Conservation (phyloP, 768 basidiomycete species). For the Macrolepiota albuminosa region DNA sequence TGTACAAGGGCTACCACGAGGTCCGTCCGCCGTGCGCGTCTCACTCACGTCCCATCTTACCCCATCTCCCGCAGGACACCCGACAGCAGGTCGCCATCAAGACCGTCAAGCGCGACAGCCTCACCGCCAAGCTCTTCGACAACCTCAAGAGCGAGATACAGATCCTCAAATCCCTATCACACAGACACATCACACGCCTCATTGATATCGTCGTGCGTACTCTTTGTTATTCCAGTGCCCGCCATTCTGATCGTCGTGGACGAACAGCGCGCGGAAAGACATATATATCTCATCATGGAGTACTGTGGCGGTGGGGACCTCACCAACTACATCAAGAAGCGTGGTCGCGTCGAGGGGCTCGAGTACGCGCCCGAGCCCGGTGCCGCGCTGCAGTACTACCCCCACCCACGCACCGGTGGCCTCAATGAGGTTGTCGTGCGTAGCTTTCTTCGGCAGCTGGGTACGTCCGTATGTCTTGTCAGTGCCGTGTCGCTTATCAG, state of each 20-base stretch:
- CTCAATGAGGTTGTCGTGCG: slow-evolving; percentile 87
- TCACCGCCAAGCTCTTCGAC: slow-evolving; percentile 90
- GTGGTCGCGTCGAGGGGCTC: slow-evolving; percentile 87
- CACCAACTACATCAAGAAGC: slow-evolving; percentile 94
- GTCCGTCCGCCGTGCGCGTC: slow-evolving; percentile 31
- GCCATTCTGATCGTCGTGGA: background rate
- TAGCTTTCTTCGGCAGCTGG: slow-evolving; percentile 29
- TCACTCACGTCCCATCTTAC: background rate
- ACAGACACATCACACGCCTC: slow-evolving; percentile 89
- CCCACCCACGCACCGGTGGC: slow-evolving; percentile 88
- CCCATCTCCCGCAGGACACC: slow-evolving; percentile 54
- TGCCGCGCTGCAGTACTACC: slow-evolving; percentile 76
- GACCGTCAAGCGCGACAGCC: slow-evolving; percentile 82
- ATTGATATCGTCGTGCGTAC: slow-evolving; percentile 82
- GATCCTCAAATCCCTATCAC: slow-evolving; percentile 89
- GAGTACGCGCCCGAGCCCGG: slow-evolving; percentile 73
- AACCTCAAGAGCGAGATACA: slow-evolving; percentile 98
- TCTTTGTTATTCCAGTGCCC: background rate
- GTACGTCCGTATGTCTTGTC: background rate
- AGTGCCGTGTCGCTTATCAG: background rate
- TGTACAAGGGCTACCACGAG: slow-evolving; percentile 53
- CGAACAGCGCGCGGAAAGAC: slow-evolving; percentile 62
- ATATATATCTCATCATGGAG: slow-evolving; percentile 96
- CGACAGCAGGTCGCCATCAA: slow-evolving; percentile 56
- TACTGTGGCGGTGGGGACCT: slow-evolving; percentile 96